These are phyloP conservation scores for Candida hispaniensis DNA, from an alignment of 805 yeast species.

Conservation along the genomic window DNA sequence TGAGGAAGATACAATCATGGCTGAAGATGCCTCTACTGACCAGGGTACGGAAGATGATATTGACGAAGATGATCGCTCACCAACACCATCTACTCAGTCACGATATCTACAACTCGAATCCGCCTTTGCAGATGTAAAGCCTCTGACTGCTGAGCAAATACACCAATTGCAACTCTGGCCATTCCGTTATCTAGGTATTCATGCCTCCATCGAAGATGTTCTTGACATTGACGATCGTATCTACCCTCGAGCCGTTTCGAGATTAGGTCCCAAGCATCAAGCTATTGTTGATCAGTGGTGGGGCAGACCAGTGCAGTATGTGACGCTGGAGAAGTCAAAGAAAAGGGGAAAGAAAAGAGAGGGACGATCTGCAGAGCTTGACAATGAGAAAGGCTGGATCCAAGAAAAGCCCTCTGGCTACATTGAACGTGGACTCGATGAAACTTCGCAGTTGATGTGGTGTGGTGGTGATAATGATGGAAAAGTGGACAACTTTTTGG, in stretches of 20 bases:
- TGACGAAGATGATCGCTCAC: conserved; percentile 1
- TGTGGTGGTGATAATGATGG: conserved; percentile 21
- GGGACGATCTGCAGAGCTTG: conserved; percentile 19
- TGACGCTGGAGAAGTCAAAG: conserved; percentile 25
- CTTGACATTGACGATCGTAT: conserved; percentile 68
- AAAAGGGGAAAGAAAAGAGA: conserved; percentile 24
- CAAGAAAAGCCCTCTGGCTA: conserved; percentile 73
- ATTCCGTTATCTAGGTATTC: conserved; percentile 66
- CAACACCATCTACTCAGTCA: conserved; percentile 4
- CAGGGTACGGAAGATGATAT: conserved; percentile 1
- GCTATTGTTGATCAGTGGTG: conserved; percentile 48
- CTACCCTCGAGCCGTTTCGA: conserved; percentile 67
- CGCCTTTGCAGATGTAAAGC: conserved; percentile 26
- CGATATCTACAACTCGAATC: conserved; percentile 23
- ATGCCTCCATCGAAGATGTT: conserved; percentile 64
- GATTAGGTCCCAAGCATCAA: conserved; percentile 67
- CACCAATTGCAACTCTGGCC: conserved; percentile 45
- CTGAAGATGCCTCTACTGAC: conserved; percentile 3
- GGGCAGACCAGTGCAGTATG: conserved; percentile 52
- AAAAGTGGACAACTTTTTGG: conserved; percentile 44
- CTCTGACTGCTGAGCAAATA: conserved; percentile 24
- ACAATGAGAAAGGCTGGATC: conserved; percentile 42
- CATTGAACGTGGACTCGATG: conserved; percentile 71
- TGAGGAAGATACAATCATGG: conserved; percentile 2
- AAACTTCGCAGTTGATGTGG: conserved; percentile 57